phyloP scores from a whole-genome alignment of 75 land plant species.

The Selaginella tamariscina region DNA sequence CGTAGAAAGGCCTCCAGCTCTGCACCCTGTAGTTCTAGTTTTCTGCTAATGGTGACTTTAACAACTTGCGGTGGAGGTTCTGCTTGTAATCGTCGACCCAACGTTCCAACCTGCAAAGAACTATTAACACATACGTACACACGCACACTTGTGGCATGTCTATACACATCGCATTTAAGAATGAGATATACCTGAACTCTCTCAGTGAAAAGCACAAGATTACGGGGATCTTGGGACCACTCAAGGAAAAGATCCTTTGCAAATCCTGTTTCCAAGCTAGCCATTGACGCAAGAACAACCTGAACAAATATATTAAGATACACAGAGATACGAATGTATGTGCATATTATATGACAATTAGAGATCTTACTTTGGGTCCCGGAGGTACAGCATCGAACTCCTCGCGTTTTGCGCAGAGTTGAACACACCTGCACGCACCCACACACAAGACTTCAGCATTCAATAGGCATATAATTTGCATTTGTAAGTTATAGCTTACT shows the following conservation, averaged over 20 bases:
- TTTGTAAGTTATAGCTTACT: constrained; percentile 29
- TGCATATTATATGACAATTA: too few species aligned
- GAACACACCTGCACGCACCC: constrained; percentile 39
- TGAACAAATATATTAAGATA: constrained; percentile 15
- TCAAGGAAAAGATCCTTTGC: constrained; percentile 88
- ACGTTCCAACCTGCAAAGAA: constrained; percentile 56
- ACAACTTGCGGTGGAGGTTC: constrained; percentile 95
- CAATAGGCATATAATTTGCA: not conserved
- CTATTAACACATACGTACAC: not conserved
- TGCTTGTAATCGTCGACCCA: constrained; percentile 78
- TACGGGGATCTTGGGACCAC: constrained; percentile 72
- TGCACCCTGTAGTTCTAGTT: constrained; percentile 75
- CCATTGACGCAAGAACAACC: constrained; percentile 95
- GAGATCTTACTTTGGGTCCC: constrained; percentile 61
- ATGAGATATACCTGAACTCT: constrained; percentile 60
- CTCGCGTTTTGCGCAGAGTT: constrained; percentile 40
- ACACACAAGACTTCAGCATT: not conserved
- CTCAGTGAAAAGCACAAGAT: constrained; percentile 84
- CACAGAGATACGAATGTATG: not conserved
- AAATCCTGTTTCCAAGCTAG: constrained; percentile 87
- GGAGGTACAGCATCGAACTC: constrained; percentile 62
- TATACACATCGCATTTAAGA: not conserved
- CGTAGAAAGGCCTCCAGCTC: constrained; percentile 84
- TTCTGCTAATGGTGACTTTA: constrained; percentile 71
- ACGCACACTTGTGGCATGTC: too few species aligned